Conservation (phyloP, 441 rosid species). For the Euphorbia celastroides region DNA sequence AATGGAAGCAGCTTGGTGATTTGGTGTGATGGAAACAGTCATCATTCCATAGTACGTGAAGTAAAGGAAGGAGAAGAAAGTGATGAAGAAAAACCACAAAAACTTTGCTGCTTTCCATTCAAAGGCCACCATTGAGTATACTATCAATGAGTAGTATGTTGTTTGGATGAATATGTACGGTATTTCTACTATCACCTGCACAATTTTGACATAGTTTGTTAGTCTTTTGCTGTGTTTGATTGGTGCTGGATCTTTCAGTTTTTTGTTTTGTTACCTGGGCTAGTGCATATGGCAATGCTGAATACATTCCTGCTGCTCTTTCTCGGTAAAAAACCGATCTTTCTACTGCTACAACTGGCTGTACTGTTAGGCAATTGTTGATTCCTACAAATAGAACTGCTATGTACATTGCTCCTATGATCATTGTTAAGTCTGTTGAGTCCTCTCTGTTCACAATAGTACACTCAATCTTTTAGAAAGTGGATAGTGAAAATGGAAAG, state of each 20-base stretch:
- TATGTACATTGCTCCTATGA: conserved; percentile 63
- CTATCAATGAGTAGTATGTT: conserved; percentile 47
- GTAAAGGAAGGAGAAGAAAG: conserved; percentile 79
- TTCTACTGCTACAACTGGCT: conserved; percentile 24
- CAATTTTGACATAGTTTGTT: neutral
- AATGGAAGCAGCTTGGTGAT: conserved; percentile 72
- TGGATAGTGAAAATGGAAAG: neutral
- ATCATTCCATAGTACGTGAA: conserved; percentile 93
- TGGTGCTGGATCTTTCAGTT: neutral
- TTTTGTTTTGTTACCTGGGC: conserved; percentile 47
- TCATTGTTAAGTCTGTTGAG: conserved; percentile 27
- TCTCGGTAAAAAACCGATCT: conserved; percentile 25
- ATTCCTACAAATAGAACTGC: conserved; percentile 21
- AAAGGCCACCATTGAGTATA: conserved; percentile 69
- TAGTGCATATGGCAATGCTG: conserved; percentile 74
- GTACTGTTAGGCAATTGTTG: conserved; percentile 23
- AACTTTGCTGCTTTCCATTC: conserved; percentile 63
- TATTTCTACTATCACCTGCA: conserved; percentile 65
- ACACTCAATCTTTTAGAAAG: neutral
- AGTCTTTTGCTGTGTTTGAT: neutral
- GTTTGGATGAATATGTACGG: conserved; percentile 73
- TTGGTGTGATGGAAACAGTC: conserved; percentile 68
- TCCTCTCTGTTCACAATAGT: conserved; percentile 2
- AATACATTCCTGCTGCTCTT: no score
- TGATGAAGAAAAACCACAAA: conserved; percentile 72